A percentile compares a stretch with the other conserved stretches of the same genome.
These are phyloP conservation scores for Ascochyta pisi DNA, from an alignment of 2,329 filamentous ascomycete species.

Conservation along the genomic window DNA sequence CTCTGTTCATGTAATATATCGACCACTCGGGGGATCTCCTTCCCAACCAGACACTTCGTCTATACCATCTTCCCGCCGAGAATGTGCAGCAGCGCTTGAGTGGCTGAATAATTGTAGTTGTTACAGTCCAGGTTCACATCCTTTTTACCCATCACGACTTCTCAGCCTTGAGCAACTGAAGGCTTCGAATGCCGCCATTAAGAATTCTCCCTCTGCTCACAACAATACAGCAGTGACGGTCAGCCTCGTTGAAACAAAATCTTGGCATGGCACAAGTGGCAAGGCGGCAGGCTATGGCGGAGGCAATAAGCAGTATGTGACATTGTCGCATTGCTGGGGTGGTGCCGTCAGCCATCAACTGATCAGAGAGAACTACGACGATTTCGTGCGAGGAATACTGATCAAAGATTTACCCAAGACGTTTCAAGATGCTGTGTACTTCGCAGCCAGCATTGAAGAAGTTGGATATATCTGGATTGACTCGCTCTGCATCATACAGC, in stretches of 20 bases:
- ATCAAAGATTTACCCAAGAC: background rate
- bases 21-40: background rate
- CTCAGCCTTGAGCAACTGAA: background rate
- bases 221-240: background rate
- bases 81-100: background rate
- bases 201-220: too few species aligned
- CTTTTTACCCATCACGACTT: background rate
- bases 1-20: background rate
- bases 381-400: background rate
- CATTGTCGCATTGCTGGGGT: slow-evolving; percentile 4
- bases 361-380: background rate
- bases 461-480: background rate
- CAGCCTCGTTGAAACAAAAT: background rate
- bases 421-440: background rate
- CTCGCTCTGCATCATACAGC: background rate
- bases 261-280: background rate
- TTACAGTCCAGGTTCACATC: background rate
- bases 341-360: background rate
- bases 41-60: background rate
- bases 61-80: background rate
- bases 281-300: background rate
- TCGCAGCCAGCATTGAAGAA: background rate
- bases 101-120: background rate
- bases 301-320: background rate
- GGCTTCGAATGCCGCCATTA: background rate